A percentile compares a stretch with the other conserved stretches of the same genome.
Evolutionary conservation across 495 filamentous ascomycete genomes (phyloP).

Genomic region (Lophiotrema nucula): DNA sequence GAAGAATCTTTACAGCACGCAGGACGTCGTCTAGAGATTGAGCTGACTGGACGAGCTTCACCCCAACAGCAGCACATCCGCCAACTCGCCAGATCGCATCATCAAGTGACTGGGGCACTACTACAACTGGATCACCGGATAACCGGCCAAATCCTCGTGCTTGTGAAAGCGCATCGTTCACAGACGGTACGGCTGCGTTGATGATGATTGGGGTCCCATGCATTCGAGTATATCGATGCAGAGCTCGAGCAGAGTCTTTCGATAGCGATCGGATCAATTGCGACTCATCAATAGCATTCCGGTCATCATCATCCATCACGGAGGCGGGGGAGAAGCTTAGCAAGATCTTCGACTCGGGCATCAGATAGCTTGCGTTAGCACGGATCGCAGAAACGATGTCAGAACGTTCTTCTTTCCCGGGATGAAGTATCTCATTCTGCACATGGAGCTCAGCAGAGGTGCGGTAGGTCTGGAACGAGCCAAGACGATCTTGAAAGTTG

Average conservation of each 20-base stretch:
- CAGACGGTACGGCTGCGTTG: conserved; percentile 81
- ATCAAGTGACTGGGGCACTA: conserved; percentile 77
- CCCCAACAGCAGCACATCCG: conserved; percentile 76
- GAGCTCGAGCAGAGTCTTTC: conserved; percentile 65
- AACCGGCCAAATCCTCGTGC: conserved; percentile 76
- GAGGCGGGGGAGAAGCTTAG: conserved; percentile 78
- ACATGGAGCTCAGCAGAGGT: conserved; percentile 90
- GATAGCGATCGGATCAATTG: conserved; percentile 75
- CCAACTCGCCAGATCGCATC: conserved; percentile 90
- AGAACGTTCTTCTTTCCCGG: conserved; percentile 86
- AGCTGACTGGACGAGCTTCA: conserved; percentile 80
- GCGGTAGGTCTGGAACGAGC: conserved; percentile 93
- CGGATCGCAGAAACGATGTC: conserved; percentile 88
- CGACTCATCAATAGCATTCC: conserved; percentile 66
- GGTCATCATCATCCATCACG: conserved; percentile 73
- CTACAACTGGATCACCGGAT: conserved; percentile 79
- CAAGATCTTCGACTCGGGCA: conserved; percentile 80
- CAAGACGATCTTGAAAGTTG: conserved; percentile 93
- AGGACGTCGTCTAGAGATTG: conserved; percentile 64
- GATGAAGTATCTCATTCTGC: conserved; percentile 86
- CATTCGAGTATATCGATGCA: conserved; percentile 69
- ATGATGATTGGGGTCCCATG: conserved; percentile 77
- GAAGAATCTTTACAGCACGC: conserved; percentile 78
- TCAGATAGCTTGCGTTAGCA: conserved; percentile 71
- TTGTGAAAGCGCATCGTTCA: conserved; percentile 81